A percentile compares a stretch with the other conserved stretches of the same genome.
phyloP scores from a whole-genome alignment of 2,329 filamentous ascomycete species.

The Verticillium nonalfalfae region DNA sequence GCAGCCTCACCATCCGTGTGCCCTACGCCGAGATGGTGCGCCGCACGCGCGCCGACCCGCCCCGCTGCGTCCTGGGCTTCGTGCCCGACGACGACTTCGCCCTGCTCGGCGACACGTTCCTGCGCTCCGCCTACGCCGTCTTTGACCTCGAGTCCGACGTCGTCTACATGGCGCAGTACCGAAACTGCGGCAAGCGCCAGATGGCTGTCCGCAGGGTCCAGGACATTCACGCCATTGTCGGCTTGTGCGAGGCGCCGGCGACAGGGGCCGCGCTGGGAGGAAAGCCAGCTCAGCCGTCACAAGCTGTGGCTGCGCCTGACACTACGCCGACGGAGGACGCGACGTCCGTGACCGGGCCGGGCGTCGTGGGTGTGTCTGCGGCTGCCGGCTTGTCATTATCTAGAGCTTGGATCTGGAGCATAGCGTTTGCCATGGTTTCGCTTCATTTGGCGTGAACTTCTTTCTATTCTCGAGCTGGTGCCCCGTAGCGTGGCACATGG shows the following conservation, averaged over 20 bases:
- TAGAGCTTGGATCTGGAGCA: background rate
- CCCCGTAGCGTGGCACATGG: too few relatives aligned
- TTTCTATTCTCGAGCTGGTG: background rate
- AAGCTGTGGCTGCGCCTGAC: background rate
- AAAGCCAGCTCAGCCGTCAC: background rate
- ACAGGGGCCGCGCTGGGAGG: background rate
- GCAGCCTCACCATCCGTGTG: conserved; percentile 39
- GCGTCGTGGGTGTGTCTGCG: background rate
- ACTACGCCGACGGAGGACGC: background rate
- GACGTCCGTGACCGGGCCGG: background rate
- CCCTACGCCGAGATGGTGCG: conserved; percentile 44
- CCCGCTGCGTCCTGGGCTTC: conserved; percentile 43
- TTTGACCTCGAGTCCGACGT: conserved; percentile 43
- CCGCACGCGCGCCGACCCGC: conserved; percentile 17
- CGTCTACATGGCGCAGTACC: conserved; percentile 43
- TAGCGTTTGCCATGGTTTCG: background rate
- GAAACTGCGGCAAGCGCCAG: conserved; percentile 38
- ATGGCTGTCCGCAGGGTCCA: conserved; percentile 7
- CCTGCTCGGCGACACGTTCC: conserved; percentile 53
- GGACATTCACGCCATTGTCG: conserved; percentile 7
- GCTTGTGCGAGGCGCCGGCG: conserved; percentile 2
- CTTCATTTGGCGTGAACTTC: background rate
- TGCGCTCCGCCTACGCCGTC: conserved; percentile 49
- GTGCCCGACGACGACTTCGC: conserved; percentile 38
- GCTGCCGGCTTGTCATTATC: background rate